Percentiles rank a stretch among this genome's conserved stretches.
Conservation (phyloP, 768 basidiomycete species). For the Collybia sordida region DNA sequence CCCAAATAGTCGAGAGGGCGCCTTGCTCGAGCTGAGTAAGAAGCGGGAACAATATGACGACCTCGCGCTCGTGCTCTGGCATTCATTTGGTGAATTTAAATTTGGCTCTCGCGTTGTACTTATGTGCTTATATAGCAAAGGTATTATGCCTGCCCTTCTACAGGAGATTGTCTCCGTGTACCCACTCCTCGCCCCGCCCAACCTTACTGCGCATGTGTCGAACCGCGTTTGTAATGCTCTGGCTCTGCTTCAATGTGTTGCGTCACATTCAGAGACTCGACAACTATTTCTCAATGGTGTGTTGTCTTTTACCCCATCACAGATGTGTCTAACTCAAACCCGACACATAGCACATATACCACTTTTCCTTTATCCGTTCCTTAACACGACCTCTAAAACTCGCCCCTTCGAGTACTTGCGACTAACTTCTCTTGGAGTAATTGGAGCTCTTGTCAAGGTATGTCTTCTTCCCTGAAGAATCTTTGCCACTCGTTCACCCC, state of each 20-base stretch:
- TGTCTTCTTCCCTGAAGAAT: slow-evolving; percentile 13
- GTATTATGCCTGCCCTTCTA: slow-evolving; percentile 95
- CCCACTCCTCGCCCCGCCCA: slow-evolving; percentile 91
- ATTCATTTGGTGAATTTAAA: slow-evolving; percentile 81
- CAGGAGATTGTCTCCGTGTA: slow-evolving; percentile 99
- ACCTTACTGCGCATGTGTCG: slow-evolving; percentile 94
- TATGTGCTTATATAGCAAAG: slow-evolving; percentile 35
- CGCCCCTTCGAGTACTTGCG: slow-evolving; percentile 99
- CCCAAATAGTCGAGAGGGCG: slow-evolving; percentile 80
- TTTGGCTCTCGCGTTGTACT: slow-evolving; percentile 14
- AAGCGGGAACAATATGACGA: slow-evolving; percentile 99
- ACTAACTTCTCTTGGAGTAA: slow-evolving; percentile 98
- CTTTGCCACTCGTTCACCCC: background rate
- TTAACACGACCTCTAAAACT: slow-evolving; percentile 98
- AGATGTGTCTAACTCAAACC: slow-evolving; percentile 47
- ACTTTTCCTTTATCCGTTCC: slow-evolving; percentile 96
- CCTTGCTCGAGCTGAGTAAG: slow-evolving; percentile 95
- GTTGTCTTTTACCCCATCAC: slow-evolving; percentile 15
- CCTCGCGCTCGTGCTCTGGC: slow-evolving; percentile 96
- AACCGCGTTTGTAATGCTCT: slow-evolving; percentile 99
- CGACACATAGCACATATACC: slow-evolving; percentile 88
- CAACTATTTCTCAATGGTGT: slow-evolving; percentile 92
- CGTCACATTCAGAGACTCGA: slow-evolving; percentile 94
- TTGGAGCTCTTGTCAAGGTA: slow-evolving; percentile 97
- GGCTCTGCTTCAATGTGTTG: slow-evolving; percentile 96